Percentiles rank a stretch among this genome's conserved stretches.
Evolutionary conservation across 768 basidiomycete genomes (phyloP).

Genomic region (Termitomyces sp.): DNA sequence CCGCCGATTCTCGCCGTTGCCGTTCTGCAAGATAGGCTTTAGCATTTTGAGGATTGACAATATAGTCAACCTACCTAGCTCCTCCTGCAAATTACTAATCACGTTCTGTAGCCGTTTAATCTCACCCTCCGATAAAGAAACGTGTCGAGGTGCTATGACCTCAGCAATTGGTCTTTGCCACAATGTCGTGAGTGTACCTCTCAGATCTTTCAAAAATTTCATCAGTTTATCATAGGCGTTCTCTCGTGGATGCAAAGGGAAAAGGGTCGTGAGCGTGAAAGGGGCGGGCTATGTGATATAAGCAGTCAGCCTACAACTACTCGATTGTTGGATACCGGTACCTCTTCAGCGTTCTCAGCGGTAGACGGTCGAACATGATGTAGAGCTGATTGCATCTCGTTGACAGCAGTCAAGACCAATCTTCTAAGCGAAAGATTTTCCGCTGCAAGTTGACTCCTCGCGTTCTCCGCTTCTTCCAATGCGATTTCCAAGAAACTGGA

Average conservation of each 20-base stretch:
- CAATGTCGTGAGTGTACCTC: slow-evolving; percentile 25
- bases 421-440: slow-evolving; percentile 62
- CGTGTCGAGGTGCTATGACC: slow-evolving; percentile 9
- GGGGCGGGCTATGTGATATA: slow-evolving; percentile 29
- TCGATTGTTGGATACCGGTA: slow-evolving; percentile 17
- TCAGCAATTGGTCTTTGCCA: slow-evolving; percentile 21
- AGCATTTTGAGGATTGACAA: neutral
- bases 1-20: slow-evolving; percentile 5
- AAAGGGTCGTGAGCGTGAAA: slow-evolving; percentile 43
- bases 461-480: slow-evolving; percentile 68
- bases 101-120: slow-evolving; percentile 42
- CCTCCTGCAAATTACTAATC: slow-evolving; percentile 45
- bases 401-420: slow-evolving; percentile 55
- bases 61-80: slow-evolving; percentile 45
- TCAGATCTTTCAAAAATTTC: slow-evolving; percentile 36
- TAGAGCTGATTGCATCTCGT: slow-evolving; percentile 55
- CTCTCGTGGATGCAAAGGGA: slow-evolving; percentile 47
- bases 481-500: slow-evolving; percentile 58
- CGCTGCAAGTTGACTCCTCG: slow-evolving; percentile 52
- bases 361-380: slow-evolving; percentile 37
- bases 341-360: slow-evolving; percentile 44
- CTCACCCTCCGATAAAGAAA: slow-evolving; percentile 33
- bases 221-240: slow-evolving; percentile 44
- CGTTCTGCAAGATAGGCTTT: slow-evolving; percentile 1
- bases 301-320: slow-evolving; percentile 2